Percentiles rank a stretch among this genome's conserved stretches.
Conservation (phyloP, 208 protist species). For the Leishmania braziliensis region DNA sequence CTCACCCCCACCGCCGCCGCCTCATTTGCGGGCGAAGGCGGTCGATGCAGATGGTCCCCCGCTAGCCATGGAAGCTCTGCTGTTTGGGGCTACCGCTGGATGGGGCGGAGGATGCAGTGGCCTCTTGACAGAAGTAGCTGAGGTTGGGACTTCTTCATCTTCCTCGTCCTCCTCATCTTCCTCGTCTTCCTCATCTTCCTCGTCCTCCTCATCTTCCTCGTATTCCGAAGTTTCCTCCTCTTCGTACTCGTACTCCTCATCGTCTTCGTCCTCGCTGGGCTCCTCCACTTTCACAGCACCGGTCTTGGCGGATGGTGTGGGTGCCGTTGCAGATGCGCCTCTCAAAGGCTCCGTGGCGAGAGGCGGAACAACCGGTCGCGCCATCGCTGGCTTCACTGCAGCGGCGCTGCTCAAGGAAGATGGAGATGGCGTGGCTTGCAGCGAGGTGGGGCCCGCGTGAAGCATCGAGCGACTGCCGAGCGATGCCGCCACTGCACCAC, state of each 20-base stretch:
- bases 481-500: background rate
- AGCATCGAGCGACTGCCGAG: background rate
- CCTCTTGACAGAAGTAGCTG: background rate
- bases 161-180: conserved; percentile 1
- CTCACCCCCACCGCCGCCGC: background rate
- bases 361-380: conserved; percentile 1
- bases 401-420: background rate
- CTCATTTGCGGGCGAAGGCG: background rate
- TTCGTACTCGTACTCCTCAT: conserved; percentile 18
- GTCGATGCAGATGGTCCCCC: background rate
- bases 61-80: background rate
- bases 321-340: background rate
- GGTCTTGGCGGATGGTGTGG: background rate
- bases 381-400: background rate
- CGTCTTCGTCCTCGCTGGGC: conserved; percentile 16
- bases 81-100: background rate
- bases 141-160: background rate
- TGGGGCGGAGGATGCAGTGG: background rate
- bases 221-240: conserved; percentile 13
- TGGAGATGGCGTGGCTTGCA: background rate
- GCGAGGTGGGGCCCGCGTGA: background rate
- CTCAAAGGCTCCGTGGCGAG: background rate
- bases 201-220: conserved; percentile 6
- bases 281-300: conserved; percentile 11
- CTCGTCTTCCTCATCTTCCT: conserved; percentile 11